Evolutionary conservation across 108 stramenopile species (phyloP).

Genomic region (Seminavis robusta): DNA sequence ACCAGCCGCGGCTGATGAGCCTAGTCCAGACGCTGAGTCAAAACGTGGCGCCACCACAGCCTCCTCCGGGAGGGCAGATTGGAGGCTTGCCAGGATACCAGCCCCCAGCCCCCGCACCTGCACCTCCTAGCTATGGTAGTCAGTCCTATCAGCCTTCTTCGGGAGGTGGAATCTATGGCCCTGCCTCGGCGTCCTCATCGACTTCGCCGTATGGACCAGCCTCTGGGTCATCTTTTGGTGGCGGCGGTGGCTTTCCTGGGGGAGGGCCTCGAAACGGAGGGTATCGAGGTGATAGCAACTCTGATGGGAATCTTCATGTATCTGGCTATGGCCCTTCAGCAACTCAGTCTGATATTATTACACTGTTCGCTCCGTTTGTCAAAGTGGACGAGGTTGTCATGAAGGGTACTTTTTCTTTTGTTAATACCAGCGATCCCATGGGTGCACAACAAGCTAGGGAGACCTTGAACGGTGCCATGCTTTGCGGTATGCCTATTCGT

Average conservation of each 20-base stretch:
- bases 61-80: too few species aligned
- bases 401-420: slow-evolving; percentile 73
- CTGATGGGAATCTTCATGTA: slow-evolving; percentile 73
- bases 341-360: slow-evolving; percentile 68
- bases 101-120: slow-evolving; percentile 6
- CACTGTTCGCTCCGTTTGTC: slow-evolving; percentile 78
- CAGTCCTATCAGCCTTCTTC: slow-evolving; percentile 16
- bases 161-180: slow-evolving; percentile 28
- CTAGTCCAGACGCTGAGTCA: slow-evolving; percentile 76
- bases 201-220: slow-evolving; percentile 2
- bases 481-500: slow-evolving; percentile 75
- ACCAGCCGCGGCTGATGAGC: slow-evolving; percentile 64
- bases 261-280: slow-evolving; percentile 2
- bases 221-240: slow-evolving; percentile 5
- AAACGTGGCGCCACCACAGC: slow-evolving; percentile 26
- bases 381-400: slow-evolving; percentile 78
- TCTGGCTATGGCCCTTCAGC: slow-evolving; percentile 84
- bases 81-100: too few species aligned
- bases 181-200: slow-evolving; percentile 5
- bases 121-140: slow-evolving; percentile 20
- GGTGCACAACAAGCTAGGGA: slow-evolving; percentile 74
- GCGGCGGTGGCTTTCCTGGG: slow-evolving; percentile 15
- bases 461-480: slow-evolving; percentile 66
- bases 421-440: slow-evolving; percentile 75
- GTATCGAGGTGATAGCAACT: slow-evolving; percentile 53